phyloP scores from a whole-genome alignment of 768 basidiomycete genomes.

The Amanita jacksonii region DNA sequence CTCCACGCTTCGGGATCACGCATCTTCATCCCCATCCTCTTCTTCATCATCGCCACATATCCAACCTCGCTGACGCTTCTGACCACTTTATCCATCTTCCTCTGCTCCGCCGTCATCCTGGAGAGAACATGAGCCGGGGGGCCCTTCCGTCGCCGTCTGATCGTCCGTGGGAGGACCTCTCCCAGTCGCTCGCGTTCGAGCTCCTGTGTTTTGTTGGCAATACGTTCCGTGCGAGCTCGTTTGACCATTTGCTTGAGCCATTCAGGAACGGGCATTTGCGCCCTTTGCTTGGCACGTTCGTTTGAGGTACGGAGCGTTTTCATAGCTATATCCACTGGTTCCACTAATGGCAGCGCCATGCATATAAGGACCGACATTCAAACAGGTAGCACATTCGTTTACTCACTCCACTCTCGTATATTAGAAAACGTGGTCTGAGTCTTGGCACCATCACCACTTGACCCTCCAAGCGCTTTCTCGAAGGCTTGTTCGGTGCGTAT shows the following conservation, averaged over 20 bases:
- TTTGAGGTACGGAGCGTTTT: conserved; percentile 24
- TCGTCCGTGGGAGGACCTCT: conserved; percentile 41
- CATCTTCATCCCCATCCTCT: conserved; percentile 41
- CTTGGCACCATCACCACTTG: too few species aligned
- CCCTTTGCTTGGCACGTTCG: conserved; percentile 32
- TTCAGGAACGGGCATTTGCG: conserved; percentile 32
- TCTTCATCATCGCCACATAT: conserved; percentile 61
- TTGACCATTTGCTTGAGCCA: conserved; percentile 39
- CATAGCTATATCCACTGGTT: conserved; percentile 24
- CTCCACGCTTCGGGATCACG: conserved; percentile 27
- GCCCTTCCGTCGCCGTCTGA: conserved; percentile 37
- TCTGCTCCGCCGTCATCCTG: conserved; percentile 39
- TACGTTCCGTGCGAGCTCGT: conserved; percentile 48
- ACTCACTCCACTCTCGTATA: conserved; percentile 33
- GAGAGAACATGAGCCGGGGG: conserved; percentile 56
- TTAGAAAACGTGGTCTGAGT: conserved; percentile 15
- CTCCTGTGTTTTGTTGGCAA: conserved; percentile 58
- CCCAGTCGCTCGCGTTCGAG: conserved; percentile 53
- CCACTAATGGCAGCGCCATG: conserved; percentile 18
- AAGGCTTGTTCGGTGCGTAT: conserved; percentile 25
- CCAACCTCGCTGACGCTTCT: conserved; percentile 55
- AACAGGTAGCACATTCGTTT: neutral
- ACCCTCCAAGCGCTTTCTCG: too few species aligned
- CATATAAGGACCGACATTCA: neutral
- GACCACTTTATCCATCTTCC: conserved; percentile 39